Base-by-base conservation (phyloP, 441 rosid genomes). In the Erodium trifolium region DNA sequence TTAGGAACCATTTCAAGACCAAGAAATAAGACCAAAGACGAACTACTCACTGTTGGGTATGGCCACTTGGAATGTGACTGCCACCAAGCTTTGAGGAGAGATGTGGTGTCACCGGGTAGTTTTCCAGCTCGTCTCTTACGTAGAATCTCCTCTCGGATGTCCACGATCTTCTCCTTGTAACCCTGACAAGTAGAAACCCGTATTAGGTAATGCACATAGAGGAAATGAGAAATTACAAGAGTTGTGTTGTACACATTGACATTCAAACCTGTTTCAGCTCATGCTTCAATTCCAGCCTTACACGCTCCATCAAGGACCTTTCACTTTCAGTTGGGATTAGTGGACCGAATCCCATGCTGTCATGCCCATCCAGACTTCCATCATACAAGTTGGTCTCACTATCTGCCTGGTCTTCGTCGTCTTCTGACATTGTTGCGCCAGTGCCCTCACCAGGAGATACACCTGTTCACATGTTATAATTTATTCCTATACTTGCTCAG, bases 81-180 rank as follows among this genome's bases (percentile, higher is more conserved):
- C 99, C 99, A 95, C 99, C 99, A 92, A 17, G 89, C 63, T 82
- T 92, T 95, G 5, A 95, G 75, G 69, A 89, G 95, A 27, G 98
- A 89, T 17, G 98, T 95, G 13, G 98, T 95, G 74, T 90, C 99
- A 37, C 98, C 97, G 10, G 99, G 98, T 74, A 95, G 87, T 63
- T 95, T 92, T 55, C 99, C 99, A 0, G 99, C 99, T 79, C 99
- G 82, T 85, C 98, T 87, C 83, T 92, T 95, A 37, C 97, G 89
- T 75, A 95, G 66, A 74, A 95, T 95, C 86, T 95, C 99, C 82
- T 95, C 99, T 69, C 99, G 83, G 72, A 95, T 88, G 76, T 92
- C 98, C 3, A 87, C 89, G 71, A 89, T 90, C 71, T 95, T 95
- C 78, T 92, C 97, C 79, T 95, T 95, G 83, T 92, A 95, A 64